These are phyloP conservation scores for Candida glucosophila DNA, from an alignment of 1,139 yeast species.

Conservation along the genomic window DNA sequence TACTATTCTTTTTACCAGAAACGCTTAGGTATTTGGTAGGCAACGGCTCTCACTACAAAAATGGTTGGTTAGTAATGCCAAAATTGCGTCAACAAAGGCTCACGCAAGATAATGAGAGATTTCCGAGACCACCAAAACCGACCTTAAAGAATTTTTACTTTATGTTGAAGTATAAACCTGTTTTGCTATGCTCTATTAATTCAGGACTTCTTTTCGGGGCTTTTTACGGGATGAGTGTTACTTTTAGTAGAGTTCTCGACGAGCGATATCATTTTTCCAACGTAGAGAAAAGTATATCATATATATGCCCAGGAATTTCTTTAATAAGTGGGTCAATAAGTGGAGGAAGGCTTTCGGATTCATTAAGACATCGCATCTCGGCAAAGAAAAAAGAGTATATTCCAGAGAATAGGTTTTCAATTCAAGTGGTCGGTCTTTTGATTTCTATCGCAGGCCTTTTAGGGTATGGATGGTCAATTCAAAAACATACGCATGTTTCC, in stretches of 20 bases:
- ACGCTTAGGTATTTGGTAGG: slow-evolving; percentile 50
- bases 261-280: slow-evolving; percentile 26
- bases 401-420: slow-evolving; percentile 40
- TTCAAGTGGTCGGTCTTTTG: slow-evolving; percentile 39
- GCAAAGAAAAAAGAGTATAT: slow-evolving; percentile 18
- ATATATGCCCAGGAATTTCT: slow-evolving; percentile 47
- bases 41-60: slow-evolving; percentile 26
- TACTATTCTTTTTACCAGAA: slow-evolving; percentile 42
- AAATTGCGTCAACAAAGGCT: slow-evolving; percentile 18
- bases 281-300: slow-evolving; percentile 36
- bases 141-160: slow-evolving; percentile 26
- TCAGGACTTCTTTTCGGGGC: slow-evolving; percentile 48
- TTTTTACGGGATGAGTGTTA: slow-evolving; percentile 47
- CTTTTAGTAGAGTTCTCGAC: slow-evolving; percentile 35
- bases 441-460: slow-evolving; percentile 38
- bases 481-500: slow-evolving; percentile 33
- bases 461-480: slow-evolving; percentile 50
- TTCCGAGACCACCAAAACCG: slow-evolving; percentile 44
- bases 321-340: slow-evolving; percentile 41
- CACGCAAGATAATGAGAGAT: slow-evolving; percentile 16
- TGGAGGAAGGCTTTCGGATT: slow-evolving; percentile 46
- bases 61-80: slow-evolving; percentile 21
- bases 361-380: slow-evolving; percentile 17
- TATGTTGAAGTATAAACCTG: slow-evolving; percentile 34
- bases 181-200: slow-evolving; percentile 37